Evolutionary conservation across 2,329 filamentous ascomycete genomes (phyloP).

Genomic region (Hypoxylon sp.): DNA sequence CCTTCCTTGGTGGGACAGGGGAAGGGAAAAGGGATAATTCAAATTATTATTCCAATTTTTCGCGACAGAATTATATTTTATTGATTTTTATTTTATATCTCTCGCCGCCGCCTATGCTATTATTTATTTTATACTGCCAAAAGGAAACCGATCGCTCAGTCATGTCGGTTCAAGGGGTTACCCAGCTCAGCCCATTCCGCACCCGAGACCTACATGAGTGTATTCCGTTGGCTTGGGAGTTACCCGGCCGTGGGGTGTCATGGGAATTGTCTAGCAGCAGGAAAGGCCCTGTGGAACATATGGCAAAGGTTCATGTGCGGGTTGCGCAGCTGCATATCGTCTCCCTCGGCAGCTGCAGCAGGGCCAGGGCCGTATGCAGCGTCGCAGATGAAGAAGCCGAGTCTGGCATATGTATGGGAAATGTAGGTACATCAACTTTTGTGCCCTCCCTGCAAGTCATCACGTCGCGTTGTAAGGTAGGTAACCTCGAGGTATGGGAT

Average conservation of each 20-base stretch:
- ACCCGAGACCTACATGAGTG: constrained; percentile 39
- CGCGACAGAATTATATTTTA: constrained; percentile 10
- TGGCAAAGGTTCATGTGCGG: constrained; percentile 31
- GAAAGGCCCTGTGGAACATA: constrained; percentile 14
- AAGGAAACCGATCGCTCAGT: not conserved
- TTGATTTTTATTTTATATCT: constrained; percentile 15
- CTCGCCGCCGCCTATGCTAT: not conserved
- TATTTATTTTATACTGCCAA: constrained; percentile 5
- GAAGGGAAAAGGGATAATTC: not conserved
- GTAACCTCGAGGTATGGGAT: constrained; percentile 15
- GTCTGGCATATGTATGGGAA: constrained; percentile 12
- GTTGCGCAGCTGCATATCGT: constrained; percentile 33
- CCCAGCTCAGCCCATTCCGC: constrained; percentile 20
- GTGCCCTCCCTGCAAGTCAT: constrained; percentile 20
- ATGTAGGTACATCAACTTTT: not conserved
- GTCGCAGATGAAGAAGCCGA: constrained; percentile 11
- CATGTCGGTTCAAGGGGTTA: constrained; percentile 12
- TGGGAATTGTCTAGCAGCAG: constrained; percentile 14
- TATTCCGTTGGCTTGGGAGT: constrained; percentile 36
- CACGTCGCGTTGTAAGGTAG: constrained; percentile 10
- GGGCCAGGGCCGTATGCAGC: constrained; percentile 28
- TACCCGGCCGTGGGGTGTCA: constrained; percentile 32
- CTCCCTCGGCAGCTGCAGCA: constrained; percentile 33
- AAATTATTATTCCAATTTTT: not conserved
- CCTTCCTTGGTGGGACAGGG: constrained; percentile 28